These are phyloP conservation scores for Kwoniella botswanensis DNA, from an alignment of 768 basidiomycete genomes.

Conservation along the genomic window DNA sequence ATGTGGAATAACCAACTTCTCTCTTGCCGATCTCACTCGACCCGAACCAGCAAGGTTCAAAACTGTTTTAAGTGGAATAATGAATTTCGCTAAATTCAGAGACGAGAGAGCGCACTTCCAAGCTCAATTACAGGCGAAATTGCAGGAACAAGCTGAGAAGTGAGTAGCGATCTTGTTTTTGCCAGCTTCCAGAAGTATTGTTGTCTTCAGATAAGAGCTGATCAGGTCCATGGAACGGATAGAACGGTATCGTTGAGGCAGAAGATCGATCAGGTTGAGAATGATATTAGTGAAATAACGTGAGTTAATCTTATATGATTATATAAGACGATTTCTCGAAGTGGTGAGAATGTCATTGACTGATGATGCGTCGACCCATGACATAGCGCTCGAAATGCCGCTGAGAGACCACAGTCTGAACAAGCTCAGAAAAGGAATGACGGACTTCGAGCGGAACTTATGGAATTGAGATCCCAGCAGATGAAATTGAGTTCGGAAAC, in stretches of 20 bases:
- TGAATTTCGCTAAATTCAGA: conserved; percentile 87
- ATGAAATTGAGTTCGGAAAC: conserved; percentile 63
- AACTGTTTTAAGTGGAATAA: conserved; percentile 79
- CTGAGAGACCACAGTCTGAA: conserved; percentile 63
- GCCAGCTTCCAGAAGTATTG: neutral
- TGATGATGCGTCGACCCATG: too few relatives aligned
- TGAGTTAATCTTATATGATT: conserved; percentile 53
- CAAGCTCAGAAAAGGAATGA: conserved; percentile 70
- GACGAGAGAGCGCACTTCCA: conserved; percentile 45
- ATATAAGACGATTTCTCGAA: too few relatives aligned
- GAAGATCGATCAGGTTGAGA: conserved; percentile 42
- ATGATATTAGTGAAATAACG: conserved; percentile 49
- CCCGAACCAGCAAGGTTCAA: conserved; percentile 79
- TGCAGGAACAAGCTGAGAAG: conserved; percentile 41
- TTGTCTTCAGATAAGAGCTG: too few relatives aligned
- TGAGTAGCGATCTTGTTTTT: conserved; percentile 18
- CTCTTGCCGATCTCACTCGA: conserved; percentile 70
- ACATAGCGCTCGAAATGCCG: conserved; percentile 65
- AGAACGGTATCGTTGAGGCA: conserved; percentile 32
- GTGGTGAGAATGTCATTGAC: too few relatives aligned
- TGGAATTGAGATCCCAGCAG: conserved; percentile 73
- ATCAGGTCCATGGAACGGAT: neutral
- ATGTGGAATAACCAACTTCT: conserved; percentile 64
- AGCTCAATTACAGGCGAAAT: conserved; percentile 62
- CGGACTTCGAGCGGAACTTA: conserved; percentile 72